phyloP scores from a whole-genome alignment of 2,329 filamentous ascomycete species.

The Chrysoporthe cubensis region DNA sequence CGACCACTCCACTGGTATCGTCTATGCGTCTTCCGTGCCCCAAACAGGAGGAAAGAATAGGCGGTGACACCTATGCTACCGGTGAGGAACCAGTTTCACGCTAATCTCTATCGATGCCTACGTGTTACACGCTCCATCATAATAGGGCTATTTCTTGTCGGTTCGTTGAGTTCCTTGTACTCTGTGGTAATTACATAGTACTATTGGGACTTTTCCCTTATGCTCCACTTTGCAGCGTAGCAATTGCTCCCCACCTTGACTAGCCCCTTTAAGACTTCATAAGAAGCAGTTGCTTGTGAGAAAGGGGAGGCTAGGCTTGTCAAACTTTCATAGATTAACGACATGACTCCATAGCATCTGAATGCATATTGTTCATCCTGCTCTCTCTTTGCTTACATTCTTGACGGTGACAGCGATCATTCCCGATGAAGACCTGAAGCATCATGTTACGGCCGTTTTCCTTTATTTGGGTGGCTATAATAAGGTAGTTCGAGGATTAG shows the following conservation, averaged over 20 bases:
- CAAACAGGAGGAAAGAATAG: neutral
- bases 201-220: neutral
- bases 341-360: neutral
- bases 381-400: neutral
- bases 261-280: neutral
- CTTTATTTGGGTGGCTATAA: neutral
- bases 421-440: neutral
- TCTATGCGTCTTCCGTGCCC: neutral
- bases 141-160: neutral
- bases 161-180: neutral
- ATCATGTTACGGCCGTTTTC: neutral
- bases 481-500: neutral
- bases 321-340: neutral
- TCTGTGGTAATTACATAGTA: neutral
- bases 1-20: neutral
- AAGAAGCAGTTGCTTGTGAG: neutral
- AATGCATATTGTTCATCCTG: neutral
- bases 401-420: neutral
- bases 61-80: neutral
- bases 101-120: neutral
- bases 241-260: neutral
- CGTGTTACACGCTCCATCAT: neutral
- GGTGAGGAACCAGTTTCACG: neutral
- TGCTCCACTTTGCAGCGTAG: neutral
- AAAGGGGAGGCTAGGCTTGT: neutral